Base-by-base conservation (phyloP, 2,329 filamentous ascomycete species). In the Ascochyta viciae-villosae region DNA sequence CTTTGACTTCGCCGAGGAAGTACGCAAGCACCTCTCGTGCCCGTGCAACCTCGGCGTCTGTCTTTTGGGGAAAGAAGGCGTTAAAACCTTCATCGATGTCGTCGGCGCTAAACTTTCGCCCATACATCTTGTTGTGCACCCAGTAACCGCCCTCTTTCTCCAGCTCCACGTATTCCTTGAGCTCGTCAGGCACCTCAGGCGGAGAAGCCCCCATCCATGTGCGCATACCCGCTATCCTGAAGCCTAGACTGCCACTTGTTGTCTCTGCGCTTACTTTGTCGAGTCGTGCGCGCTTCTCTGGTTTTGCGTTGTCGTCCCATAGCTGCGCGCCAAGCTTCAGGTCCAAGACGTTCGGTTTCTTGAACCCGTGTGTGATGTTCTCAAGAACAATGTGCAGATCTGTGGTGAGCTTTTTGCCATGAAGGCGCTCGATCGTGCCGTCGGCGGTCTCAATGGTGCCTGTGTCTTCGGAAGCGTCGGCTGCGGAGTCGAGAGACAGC, bases 261-360 rank as follows among this genome's bases (percentile, higher is more conserved):
- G 86, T 87, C 61, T 83, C 79, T 15, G 79, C 76, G 4, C 84
- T 79, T 16, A 88, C 84, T 35, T 82, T 81, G 66, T 89, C 87
- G 23, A 89, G 75, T 47, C 84, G 80, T 23, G 76, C 80, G 15
- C 85, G 78, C 72, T 89, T 89, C 27, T 83, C 80, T 0, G 79
- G 75, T 23, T 81, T 80, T 3, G 87, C 84, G 58, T 81, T 80
- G 34, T 96, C 91, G 13, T 91, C 94, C 89, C 92, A 98, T 6
- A 99, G 79, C 29, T 91, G 85, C 45, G 87, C 84, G 39, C 95
- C 95, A 19, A 99, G 85, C 79, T 99, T 99, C 62, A 96, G 85
- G 72, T 99, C 95, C 54, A 99, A 81, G 7, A 99, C 92, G 66
- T 96, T 98, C 6, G 95, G 92, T 55, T 86, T 85, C 67, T 85